A percentile compares a stretch with the other conserved stretches of the same genome.
These are phyloP conservation scores for Taphrina wiesneri DNA, from an alignment of 1,139 yeast genomes.

Conservation along the genomic window DNA sequence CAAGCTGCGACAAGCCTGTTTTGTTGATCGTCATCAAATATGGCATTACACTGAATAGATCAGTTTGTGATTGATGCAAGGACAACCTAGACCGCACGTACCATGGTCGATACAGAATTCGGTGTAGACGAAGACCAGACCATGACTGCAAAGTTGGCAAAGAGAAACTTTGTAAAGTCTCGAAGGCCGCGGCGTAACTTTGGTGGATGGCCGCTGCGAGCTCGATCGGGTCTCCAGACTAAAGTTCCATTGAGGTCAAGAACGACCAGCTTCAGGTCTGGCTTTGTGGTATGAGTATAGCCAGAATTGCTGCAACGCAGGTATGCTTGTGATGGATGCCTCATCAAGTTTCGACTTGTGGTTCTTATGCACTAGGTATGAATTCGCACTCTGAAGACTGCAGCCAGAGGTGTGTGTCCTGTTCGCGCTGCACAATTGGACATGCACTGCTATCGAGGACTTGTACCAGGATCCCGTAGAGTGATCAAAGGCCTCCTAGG, in stretches of 20 bases:
- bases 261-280: constrained; percentile 17
- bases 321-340: background rate
- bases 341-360: background rate
- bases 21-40: constrained; percentile 15
- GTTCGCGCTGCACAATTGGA: too few species aligned
- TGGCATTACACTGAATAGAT: constrained; percentile 1
- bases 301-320: background rate
- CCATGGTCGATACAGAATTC: constrained; percentile 15
- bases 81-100: background rate
- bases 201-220: constrained; percentile 1
- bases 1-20: constrained; percentile 29
- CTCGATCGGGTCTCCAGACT: constrained; percentile 17
- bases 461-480: too few species aligned
- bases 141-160: constrained; percentile 31
- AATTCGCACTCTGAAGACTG: too few species aligned
- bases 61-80: background rate
- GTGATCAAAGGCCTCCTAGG: too few species aligned
- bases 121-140: constrained; percentile 33
- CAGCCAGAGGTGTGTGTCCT: too few species aligned
- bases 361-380: too few species aligned
- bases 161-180: constrained; percentile 18
- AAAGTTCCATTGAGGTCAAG: constrained; percentile 34
- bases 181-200: constrained; percentile 8
- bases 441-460: too few species aligned
- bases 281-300: background rate